Base-by-base conservation (phyloP, 176 grass and related monocot species). In the Rhynchospora breviuscula region DNA sequence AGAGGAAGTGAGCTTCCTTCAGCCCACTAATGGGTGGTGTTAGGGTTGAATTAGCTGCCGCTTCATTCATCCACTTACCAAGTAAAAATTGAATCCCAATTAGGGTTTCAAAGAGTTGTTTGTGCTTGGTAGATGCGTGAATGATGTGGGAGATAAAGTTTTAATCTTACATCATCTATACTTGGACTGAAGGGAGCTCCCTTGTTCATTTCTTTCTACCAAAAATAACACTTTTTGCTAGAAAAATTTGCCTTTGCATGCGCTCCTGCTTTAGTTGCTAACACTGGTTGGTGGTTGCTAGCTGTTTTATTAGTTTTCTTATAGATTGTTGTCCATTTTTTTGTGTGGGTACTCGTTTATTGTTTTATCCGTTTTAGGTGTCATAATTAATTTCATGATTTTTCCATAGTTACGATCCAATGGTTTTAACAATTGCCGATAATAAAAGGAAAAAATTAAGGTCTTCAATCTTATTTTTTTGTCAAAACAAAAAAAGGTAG, bases 111-210 rank as follows among this genome's bases (percentile, higher is more conserved):
- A 56, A 46, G 62, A 35, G 45, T 52, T 67, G 75, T 22, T n/a
- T 75, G 48, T 69, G 82, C 93, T 95, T 92, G 75, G 90, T 91
- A 95, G 65, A 84, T 95, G 93, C 88, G 86, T 93, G 93, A 95
- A 95, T 95, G 93, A 95, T 89, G 93, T 90, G 93, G 93, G 90
- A 95, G 93, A 65, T 95, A 91, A 89, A 84, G 52, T 79, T 89
- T 87, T 62, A 90, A 91, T 93, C 89, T 85, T 75, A 60, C 67
- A 84, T 65, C 67, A n/a, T 91, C 89, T 49, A 84, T 95, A 85
- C 93, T 95, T 95, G 93, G 93, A 95, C 93, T 95, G 93, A 95
- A 95, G 93, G 93, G 93, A 93, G 90, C 93, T 95, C 93, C 93
- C 93, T 95, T 89, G 86, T 88, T 71, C 77, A 40, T 52, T 64